Evolutionary conservation across 768 basidiomycete genomes (phyloP).

Genomic region (Mycena olivaceomarginata): DNA sequence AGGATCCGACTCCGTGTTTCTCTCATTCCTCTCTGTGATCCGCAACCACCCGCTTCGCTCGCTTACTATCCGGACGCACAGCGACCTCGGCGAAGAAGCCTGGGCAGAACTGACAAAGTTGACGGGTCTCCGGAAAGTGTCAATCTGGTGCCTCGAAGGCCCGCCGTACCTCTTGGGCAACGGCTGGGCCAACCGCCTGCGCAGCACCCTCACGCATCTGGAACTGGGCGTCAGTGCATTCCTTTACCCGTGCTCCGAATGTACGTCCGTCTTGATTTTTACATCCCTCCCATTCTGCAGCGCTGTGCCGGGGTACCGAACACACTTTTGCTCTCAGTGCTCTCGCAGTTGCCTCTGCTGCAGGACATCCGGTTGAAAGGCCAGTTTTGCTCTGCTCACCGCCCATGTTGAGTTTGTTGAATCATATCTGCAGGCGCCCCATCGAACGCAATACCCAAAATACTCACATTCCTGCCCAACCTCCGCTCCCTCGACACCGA

Average conservation of each 20-base stretch:
- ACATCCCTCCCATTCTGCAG: conserved; percentile 52
- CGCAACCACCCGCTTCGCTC: conserved; percentile 67
- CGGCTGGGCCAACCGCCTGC: conserved; percentile 75
- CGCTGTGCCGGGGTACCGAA: conserved; percentile 77
- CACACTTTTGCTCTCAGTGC: conserved; percentile 76
- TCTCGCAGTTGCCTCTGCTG: conserved; percentile 75
- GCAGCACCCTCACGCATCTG: conserved; percentile 76
- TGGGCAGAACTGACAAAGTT: conserved; percentile 75
- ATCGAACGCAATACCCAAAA: conserved; percentile 72
- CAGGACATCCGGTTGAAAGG: conserved; percentile 74
- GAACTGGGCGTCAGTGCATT: conserved; percentile 79
- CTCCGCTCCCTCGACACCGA: conserved; percentile 80
- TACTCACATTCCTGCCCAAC: conserved; percentile 75
- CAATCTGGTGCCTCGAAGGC: conserved; percentile 83
- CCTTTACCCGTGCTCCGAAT: conserved; percentile 57
- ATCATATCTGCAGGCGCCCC: conserved; percentile 65
- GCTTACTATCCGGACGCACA: conserved; percentile 73
- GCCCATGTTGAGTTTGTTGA: not conserved
- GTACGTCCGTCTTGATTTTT: conserved; percentile 55
- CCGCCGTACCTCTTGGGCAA: conserved; percentile 74
- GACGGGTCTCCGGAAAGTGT: conserved; percentile 71
- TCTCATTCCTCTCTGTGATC: conserved; percentile 65
- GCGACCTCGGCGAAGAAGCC: conserved; percentile 72
- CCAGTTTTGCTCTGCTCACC: not conserved
- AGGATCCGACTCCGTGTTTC: conserved; percentile 35